Conservation (phyloP, 225 moss, liverwort and hornwort species). For the Physcomitrellopsis africana region DNA sequence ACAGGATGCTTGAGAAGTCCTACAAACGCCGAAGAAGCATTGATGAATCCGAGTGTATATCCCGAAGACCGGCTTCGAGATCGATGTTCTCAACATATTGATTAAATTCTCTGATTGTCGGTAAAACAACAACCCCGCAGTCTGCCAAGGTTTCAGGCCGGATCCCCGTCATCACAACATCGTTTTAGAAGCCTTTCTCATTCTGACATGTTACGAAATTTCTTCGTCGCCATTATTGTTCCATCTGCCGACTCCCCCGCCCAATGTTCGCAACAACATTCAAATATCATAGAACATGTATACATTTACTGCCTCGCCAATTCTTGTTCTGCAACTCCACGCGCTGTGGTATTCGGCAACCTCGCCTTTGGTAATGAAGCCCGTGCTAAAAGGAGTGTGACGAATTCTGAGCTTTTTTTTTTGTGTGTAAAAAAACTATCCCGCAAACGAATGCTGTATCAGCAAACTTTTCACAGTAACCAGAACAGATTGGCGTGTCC, state of each 20-base stretch:
- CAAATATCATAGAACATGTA: conserved; percentile 13
- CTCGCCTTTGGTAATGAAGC: conserved; percentile 20
- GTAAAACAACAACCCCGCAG: conserved; percentile 57
- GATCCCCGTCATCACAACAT: conserved; percentile 61
- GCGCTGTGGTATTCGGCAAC: not conserved
- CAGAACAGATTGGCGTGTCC: conserved; percentile 18
- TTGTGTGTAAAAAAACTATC: conserved; percentile 22
- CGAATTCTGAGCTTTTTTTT: conserved; percentile 11
- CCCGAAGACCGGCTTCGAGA: conserved; percentile 53
- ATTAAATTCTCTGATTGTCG: conserved; percentile 45
- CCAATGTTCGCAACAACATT: not conserved
- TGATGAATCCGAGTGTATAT: conserved; percentile 13
- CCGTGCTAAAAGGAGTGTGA: conserved; percentile 29
- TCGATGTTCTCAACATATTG: conserved; percentile 47
- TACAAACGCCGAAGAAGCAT: not conserved
- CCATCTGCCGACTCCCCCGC: conserved; percentile 33
- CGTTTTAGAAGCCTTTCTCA: conserved; percentile 40
- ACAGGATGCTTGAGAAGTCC: not conserved
- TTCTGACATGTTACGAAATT: conserved; percentile 13
- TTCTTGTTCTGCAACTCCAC: conserved; percentile 31
- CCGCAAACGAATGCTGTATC: conserved; percentile 16
- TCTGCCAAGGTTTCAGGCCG: conserved; percentile 46
- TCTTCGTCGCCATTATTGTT: conserved; percentile 32
- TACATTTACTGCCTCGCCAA: conserved; percentile 33
- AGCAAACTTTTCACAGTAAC: conserved; percentile 20